These are phyloP conservation scores for Termitomyces sp. DNA, from an alignment of 768 basidiomycete genomes.

Conservation along the genomic window DNA sequence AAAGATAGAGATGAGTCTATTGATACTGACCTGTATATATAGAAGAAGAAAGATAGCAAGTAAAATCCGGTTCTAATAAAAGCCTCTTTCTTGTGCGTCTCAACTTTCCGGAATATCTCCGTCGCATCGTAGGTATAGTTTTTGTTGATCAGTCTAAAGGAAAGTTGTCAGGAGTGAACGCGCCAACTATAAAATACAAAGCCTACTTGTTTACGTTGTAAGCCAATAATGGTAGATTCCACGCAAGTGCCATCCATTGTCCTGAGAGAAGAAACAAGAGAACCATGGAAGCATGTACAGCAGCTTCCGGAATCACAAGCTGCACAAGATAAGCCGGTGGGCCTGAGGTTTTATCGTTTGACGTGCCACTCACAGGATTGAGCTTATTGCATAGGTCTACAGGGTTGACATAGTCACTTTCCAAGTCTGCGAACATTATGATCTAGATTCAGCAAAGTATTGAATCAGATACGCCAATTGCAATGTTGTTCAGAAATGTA, in stretches of 20 bases:
- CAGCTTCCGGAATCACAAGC: slow-evolving; percentile 97
- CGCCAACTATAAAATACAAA: background rate
- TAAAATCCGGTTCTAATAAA: slow-evolving; percentile 94
- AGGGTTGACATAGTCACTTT: slow-evolving; percentile 99
- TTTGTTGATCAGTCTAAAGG: slow-evolving; percentile 76
- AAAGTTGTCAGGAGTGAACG: background rate
- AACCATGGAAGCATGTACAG: slow-evolving; percentile 87
- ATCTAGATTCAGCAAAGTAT: slow-evolving; percentile 49
- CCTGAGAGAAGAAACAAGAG: slow-evolving; percentile 86
- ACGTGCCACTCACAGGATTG: slow-evolving; percentile 66
- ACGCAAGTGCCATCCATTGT: slow-evolving; percentile 91
- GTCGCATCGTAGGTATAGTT: slow-evolving; percentile 99
- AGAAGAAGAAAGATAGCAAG: slow-evolving; percentile 87
- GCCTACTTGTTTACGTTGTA: slow-evolving; percentile 94
- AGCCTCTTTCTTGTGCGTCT: slow-evolving; percentile 92
- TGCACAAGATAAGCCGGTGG: slow-evolving; percentile 23
- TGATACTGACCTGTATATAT: slow-evolving; percentile 71
- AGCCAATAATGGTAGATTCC: slow-evolving; percentile 84
- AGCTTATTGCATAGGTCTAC: slow-evolving; percentile 99
- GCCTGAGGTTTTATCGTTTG: background rate
- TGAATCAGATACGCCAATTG: background rate
- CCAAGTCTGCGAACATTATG: slow-evolving; percentile 99
- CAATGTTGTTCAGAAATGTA: background rate
- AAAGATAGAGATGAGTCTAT: background rate
- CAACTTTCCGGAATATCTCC: slow-evolving; percentile 96